Percentiles rank a stretch among this genome's conserved stretches.
phyloP scores from a whole-genome alignment of 2,329 filamentous ascomycete species.

The Alternaria postmessia region DNA sequence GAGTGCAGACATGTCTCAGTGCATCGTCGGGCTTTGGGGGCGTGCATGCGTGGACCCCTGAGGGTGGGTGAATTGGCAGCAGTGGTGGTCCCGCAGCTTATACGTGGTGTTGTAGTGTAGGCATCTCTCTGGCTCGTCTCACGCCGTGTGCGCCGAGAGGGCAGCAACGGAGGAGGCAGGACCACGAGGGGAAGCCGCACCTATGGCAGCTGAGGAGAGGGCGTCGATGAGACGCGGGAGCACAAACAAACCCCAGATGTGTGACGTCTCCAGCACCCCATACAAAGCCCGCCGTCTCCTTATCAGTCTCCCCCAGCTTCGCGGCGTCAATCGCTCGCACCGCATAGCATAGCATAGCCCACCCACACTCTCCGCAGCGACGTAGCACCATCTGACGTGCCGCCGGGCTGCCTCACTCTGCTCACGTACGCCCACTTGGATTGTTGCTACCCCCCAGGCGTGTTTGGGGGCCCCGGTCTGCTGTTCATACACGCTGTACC shows the following conservation, averaged over 20 bases:
- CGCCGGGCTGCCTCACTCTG: slow-evolving; percentile 21
- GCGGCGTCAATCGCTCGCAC: slow-evolving; percentile 7
- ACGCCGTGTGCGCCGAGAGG: slow-evolving; percentile 12
- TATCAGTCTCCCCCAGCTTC: slow-evolving; percentile 18
- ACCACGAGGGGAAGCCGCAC: slow-evolving; percentile 4
- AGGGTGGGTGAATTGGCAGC: slow-evolving; percentile 1
- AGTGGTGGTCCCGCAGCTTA: not conserved
- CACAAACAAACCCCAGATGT: slow-evolving; percentile 21
- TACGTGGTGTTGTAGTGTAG: slow-evolving; percentile 3
- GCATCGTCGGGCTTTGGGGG: not conserved
- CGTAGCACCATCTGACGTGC: slow-evolving; percentile 22
- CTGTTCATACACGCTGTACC: slow-evolving; percentile 19
- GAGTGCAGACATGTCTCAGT: not conserved
- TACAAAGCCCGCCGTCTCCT: slow-evolving; percentile 14
- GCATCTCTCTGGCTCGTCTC: slow-evolving; percentile 10
- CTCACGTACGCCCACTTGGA: slow-evolving; percentile 19
- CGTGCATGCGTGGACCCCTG: not conserved
- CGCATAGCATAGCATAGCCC: slow-evolving; percentile 15
- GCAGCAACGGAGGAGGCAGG: slow-evolving; percentile 7
- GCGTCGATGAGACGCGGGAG: slow-evolving; percentile 3
- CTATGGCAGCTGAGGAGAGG: slow-evolving; percentile 6
- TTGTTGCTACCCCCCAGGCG: slow-evolving; percentile 3
- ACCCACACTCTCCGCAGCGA: slow-evolving; percentile 10
- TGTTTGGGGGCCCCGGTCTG: slow-evolving; percentile 20
- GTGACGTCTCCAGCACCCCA: slow-evolving; percentile 20